A percentile compares a stretch with the other conserved stretches of the same genome.
Evolutionary conservation across 2,329 filamentous ascomycete species (phyloP).

Genomic region (Ceratocystis lukuohia): DNA sequence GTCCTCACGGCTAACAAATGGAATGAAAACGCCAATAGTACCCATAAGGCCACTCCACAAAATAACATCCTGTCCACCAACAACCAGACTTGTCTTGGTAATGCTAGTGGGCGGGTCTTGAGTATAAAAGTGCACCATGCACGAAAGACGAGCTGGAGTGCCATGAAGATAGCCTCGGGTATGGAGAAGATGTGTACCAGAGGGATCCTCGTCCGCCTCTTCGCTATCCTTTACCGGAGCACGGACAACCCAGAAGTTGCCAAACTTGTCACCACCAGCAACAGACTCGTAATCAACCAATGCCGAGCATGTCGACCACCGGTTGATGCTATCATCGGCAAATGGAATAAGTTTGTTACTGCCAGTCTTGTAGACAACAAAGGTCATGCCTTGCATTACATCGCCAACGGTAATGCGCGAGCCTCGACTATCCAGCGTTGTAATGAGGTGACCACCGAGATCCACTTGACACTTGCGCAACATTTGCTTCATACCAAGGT

Average conservation of each 20-base stretch:
- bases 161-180: slow-evolving; percentile 84
- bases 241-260: slow-evolving; percentile 85
- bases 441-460: slow-evolving; percentile 69
- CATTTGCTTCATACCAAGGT: slow-evolving; percentile 83
- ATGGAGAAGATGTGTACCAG: slow-evolving; percentile 80
- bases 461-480: slow-evolving; percentile 81
- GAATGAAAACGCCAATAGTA: slow-evolving; percentile 83
- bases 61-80: slow-evolving; percentile 80
- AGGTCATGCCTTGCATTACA: slow-evolving; percentile 81
- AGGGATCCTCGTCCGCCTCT: slow-evolving; percentile 79
- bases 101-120: slow-evolving; percentile 89
- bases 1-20: slow-evolving; percentile 82
- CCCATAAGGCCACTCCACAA: slow-evolving; percentile 93
- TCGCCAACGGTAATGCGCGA: slow-evolving; percentile 86
- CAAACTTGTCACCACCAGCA: slow-evolving; percentile 93
- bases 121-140: slow-evolving; percentile 79
- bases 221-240: slow-evolving; percentile 76
- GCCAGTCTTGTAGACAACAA: slow-evolving; percentile 82
- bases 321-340: slow-evolving; percentile 73
- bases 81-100: slow-evolving; percentile 76
- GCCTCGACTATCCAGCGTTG: slow-evolving; percentile 77
- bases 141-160: slow-evolving; percentile 65
- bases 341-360: slow-evolving; percentile 90
- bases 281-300: slow-evolving; percentile 98
- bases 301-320: slow-evolving; percentile 79